Evolutionary conservation across 257 asterid genomes (phyloP).

Genomic region (Solanum dulcamara): DNA sequence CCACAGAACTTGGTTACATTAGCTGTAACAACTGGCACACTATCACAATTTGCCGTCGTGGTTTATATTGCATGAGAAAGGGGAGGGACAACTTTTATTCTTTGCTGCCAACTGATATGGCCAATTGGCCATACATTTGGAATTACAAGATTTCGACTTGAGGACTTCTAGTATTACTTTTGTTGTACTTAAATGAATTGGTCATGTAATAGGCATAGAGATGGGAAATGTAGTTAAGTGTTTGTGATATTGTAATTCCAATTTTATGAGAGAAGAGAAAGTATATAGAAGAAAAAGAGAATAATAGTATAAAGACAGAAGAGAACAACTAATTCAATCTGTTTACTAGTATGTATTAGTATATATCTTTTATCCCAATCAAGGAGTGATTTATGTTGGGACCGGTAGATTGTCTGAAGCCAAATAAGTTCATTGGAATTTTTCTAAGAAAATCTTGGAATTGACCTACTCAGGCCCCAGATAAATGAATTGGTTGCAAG

Average conservation of each 20-base stretch:
- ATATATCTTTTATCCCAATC: neutral
- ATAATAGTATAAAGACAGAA: neutral
- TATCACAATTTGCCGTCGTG: neutral
- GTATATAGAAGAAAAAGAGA: neutral
- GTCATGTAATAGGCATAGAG: neutral
- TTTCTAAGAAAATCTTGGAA: constrained; percentile 1
- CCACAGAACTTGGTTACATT: neutral
- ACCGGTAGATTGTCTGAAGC: constrained; percentile 10
- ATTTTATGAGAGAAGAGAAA: neutral
- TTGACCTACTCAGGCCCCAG: constrained; percentile 26
- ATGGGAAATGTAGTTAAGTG: neutral
- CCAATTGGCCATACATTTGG: neutral
- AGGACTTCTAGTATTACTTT: neutral
- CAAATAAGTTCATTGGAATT: constrained; percentile 11
- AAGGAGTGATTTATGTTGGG: constrained; percentile 13
- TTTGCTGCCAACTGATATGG: neutral
- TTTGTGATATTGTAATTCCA: neutral
- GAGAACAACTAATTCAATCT: neutral
- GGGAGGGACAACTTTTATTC: neutral
- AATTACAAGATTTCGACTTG: neutral
- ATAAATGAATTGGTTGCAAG: constrained; percentile 18
- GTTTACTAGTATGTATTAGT: neutral
- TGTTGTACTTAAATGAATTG: neutral
- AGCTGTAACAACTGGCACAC: neutral
- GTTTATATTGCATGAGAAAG: neutral